These are phyloP conservation scores for Torrubiella hemipterigena DNA, from an alignment of 2,329 filamentous ascomycete genomes.

Conservation along the genomic window DNA sequence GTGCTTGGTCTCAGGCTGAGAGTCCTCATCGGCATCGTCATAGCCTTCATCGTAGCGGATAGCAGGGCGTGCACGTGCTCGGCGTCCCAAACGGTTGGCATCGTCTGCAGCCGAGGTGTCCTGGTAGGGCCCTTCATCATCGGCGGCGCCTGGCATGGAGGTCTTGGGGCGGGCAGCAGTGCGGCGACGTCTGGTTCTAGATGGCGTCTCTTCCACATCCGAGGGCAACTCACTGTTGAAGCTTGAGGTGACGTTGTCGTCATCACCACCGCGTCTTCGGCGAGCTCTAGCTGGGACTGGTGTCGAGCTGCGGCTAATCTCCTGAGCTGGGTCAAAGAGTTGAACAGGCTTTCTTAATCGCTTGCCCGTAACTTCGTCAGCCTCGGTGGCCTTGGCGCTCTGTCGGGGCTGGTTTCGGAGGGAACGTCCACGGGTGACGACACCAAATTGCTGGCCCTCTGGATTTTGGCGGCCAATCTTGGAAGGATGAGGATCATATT, in stretches of 20 bases:
- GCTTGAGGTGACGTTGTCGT: slow-evolving; percentile 16
- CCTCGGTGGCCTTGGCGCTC: slow-evolving; percentile 46
- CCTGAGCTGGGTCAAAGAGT: slow-evolving; percentile 37
- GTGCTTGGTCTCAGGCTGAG: slow-evolving; percentile 13
- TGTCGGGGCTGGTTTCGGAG: slow-evolving; percentile 45
- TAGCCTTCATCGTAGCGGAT: slow-evolving; percentile 4
- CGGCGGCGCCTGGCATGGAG: slow-evolving; percentile 10
- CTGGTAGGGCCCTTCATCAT: slow-evolving; percentile 16
- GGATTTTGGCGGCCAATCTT: slow-evolving; percentile 50
- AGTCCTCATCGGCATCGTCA: slow-evolving; percentile 9
- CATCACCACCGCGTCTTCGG: slow-evolving; percentile 18
- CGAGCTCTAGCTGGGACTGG: slow-evolving; percentile 25
- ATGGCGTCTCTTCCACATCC: slow-evolving; percentile 15
- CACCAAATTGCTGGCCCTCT: slow-evolving; percentile 36
- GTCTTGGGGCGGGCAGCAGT: slow-evolving; percentile 4
- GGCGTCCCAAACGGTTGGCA: slow-evolving; percentile 7
- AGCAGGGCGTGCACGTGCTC: slow-evolving; percentile 6
- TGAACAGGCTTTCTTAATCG: slow-evolving; percentile 39
- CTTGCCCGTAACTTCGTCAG: slow-evolving; percentile 38
- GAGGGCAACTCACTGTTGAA: slow-evolving; percentile 21
- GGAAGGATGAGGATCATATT: slow-evolving; percentile 45
- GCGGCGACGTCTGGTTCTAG: slow-evolving; percentile 6
- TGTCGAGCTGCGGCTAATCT: slow-evolving; percentile 38
- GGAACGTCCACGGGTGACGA: slow-evolving; percentile 38
- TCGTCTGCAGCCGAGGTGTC: slow-evolving; percentile 12